Base-by-base conservation (phyloP, 148 eudicot species). In the Limonium bicolor region DNA sequence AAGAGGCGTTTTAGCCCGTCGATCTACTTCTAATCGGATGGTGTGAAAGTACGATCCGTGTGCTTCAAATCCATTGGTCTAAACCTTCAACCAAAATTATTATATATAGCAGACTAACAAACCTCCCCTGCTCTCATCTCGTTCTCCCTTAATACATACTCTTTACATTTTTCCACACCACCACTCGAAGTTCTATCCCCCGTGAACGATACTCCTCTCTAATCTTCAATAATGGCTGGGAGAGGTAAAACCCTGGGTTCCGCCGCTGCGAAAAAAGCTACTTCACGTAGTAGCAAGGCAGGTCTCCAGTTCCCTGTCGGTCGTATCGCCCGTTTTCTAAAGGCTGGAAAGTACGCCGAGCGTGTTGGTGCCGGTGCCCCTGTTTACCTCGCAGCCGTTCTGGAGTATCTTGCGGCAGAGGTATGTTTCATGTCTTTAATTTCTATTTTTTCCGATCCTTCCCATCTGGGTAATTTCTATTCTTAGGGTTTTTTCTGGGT, bases 321-420 rank as follows among this genome's bases (percentile, higher is more conserved):
- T 45, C 73, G 87, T 58, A 78, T 79, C 36, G 94, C 94, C 0
- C 60, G 94, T 21, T 84, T 84, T 32, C 47, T 84, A 44, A 84
- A 84, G 32, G 94, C 94, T 19, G 94, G 94, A 0, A 83, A 83
- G 50, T 83, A 83, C 35, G 94, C 94, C 19, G 87, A 83, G 53
- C 78, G 94, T 56, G 94, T 83, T 6, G 94, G 94, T 14, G 87
- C 94, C 18, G 84, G 94, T 13, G 94, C 94, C 53, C 94, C 94
- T 16, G 87, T 83, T 0, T 83, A 83, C 14, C 87, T 83, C 1
- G 94, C 94, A 1, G 87, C 94, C 14, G 94, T 83, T 4, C 87
- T 83, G 2, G 94, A 83, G 41, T 83, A 83, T 46, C 87, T 83
- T 2, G 94, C 94, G 2, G 94, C 94, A 33, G 94, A 83, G 87